A percentile compares a stretch with the other conserved stretches of the same genome.
These are phyloP conservation scores for Singerocomus inundabilis DNA, from an alignment of 1,284 basidiomycete genomes.

Conservation along the genomic window DNA sequence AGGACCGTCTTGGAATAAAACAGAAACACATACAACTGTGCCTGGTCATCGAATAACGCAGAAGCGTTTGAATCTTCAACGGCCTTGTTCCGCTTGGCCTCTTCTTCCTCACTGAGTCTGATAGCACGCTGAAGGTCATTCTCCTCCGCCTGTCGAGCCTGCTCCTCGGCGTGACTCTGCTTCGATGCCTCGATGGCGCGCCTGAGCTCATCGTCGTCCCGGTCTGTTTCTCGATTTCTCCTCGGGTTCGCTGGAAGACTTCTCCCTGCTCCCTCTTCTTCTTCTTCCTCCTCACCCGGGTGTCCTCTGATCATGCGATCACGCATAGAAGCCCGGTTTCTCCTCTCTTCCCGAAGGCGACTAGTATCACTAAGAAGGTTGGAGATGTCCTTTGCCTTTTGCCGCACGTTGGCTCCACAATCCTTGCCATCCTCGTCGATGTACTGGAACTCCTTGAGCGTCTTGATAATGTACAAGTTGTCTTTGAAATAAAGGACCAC, in stretches of 20 bases:
- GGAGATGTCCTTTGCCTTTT: conserved; percentile 99
- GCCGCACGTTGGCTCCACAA: conserved; percentile 96
- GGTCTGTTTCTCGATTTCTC: conserved; percentile 41
- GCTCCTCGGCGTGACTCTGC: conserved; percentile 73
- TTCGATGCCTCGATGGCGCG: conserved; percentile 89
- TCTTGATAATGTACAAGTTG: conserved; percentile 98
- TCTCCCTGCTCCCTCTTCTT: conserved; percentile 43
- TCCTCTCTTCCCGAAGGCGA: conserved; percentile 83
- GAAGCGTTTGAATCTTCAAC: conserved; percentile 75
- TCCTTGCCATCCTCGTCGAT: conserved; percentile 96
- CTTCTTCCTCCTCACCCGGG: conserved; percentile 48
- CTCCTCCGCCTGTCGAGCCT: conserved; percentile 65
- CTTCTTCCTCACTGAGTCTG: conserved; percentile 85
- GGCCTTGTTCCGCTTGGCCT: conserved; percentile 64
- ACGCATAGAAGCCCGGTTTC: conserved; percentile 86
- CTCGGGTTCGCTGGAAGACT: conserved; percentile 23
- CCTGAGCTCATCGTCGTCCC: conserved; percentile 80
- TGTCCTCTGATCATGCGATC: conserved; percentile 85
- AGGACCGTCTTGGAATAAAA: neutral
- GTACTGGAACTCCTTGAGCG: conserved; percentile 98
- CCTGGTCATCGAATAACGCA: conserved; percentile 83
- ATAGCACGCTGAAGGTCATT: conserved; percentile 80
- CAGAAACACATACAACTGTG: conserved; percentile 57
- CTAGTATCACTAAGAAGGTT: conserved; percentile 91
- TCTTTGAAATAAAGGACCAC: conserved; percentile 98